Evolutionary conservation across 768 basidiomycete species (phyloP), one percentile per base, ranked within the genome.

Genomic region (Auricularia cornea): DNA sequence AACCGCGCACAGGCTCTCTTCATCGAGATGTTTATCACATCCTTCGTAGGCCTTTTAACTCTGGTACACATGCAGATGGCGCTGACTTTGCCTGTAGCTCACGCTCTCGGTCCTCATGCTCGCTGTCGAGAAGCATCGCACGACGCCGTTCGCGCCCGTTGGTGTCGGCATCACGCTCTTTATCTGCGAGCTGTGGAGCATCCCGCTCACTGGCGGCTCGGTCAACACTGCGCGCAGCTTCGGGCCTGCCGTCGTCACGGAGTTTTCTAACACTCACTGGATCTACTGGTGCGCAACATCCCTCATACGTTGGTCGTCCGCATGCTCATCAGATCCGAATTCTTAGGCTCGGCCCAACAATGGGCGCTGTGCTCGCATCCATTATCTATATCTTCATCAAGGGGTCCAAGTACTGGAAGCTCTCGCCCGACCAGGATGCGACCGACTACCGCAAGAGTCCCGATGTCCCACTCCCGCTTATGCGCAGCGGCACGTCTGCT

Each of bases 211-310:
- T 0, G 85, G 87, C 5, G 86, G 84, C 3, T 78, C 77, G 23
- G 85, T 87, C 82, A 89, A 89, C 68, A 82, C 85, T 4, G 87
- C 87, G 14, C 80, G 87, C 62, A 71, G 88, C 0, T 88, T 88
- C 70, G 88, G 87, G 2, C 87, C 88, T 1, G 85, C 88, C 3
- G 85, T 83, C 2, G 76, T 88, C 40, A 80, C 82, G n/a, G 81
- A 84, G 23, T 88, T 88, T 68, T 77, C 80, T 57, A 65, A 71
- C 26, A 63, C 75, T 4, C 88, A 88, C 44, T 89, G 86, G 87
- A 78, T 88, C 29, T 57, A 57, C 4, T 57, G 54, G 51, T n/a
- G n/a, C n/a, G n/a, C n/a, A n/a, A n/a, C n/a, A n/a, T n/a, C n/a
- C n/a, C n/a, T n/a, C n/a, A n/a, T n/a, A n/a, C n/a, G n/a, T n/a